Base-by-base conservation (phyloP, 1,284 basidiomycete species). In the Ustilago tritici region DNA sequence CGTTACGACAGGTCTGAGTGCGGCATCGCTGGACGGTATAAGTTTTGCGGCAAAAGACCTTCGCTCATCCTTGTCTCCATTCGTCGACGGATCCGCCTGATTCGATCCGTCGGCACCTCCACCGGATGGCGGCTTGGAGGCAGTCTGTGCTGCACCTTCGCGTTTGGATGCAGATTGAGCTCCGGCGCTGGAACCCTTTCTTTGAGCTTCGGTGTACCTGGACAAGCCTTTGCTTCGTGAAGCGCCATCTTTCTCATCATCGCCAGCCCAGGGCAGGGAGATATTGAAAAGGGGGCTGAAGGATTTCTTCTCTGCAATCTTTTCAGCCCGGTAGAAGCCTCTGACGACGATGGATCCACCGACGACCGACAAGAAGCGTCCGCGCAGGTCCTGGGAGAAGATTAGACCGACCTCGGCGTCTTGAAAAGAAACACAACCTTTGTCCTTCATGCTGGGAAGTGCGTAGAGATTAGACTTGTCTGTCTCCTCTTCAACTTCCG, bases 381-480 rank as follows among this genome's bases (percentile, higher is more conserved):
- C 81, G 7, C 70, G 61, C 6, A 84, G 57, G 56, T 82, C 79
- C 38, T 74, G 47, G 23, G 67, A 74, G 23, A 86, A 87, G 53
- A 88, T 86, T 15, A 85, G 84, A 31, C 85, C 87, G 31, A 85
- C 77, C 15, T 82, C 76, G 3, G 79, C 66, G 19, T 79, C 74
- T 11, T 81, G 77, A 50, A 87, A 84, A 7, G 72, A 60, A 56
- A 86, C 82, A 38, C 82, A 76, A 14, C 86, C 82, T 23, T 82
- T 79, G 23, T 78, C 70, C 31, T 78, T 61, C 67, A 83, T 81
- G 67, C 81, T 83, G 5, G 81, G 79, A 28, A 84, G 66, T 14
- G 59, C 65, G 15, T 63, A 78, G 14, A 79, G 63, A 17, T 78
- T 71, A 49, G 78, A 69, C 28, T 79, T 78, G 55, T 79, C 76